Evolutionary conservation across 176 grass and related monocot species (phyloP), one percentile per base, ranked within the genome.

Genomic region (Carex scoparia): DNA sequence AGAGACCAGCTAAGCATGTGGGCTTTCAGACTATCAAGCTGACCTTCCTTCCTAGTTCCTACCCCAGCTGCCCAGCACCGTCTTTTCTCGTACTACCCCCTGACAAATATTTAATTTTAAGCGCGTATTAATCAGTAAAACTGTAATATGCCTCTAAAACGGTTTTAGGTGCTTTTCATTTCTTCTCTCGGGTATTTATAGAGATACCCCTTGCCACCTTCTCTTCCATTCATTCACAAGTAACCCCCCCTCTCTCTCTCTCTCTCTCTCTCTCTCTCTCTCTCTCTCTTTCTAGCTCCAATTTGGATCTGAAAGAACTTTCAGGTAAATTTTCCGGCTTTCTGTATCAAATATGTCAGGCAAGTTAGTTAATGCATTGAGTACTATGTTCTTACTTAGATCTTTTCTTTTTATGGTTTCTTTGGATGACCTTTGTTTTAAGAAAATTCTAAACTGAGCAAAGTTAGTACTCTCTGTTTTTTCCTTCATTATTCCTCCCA

Each of bases 181-280:
- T 49, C 32, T 83, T 68, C 31, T 83, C 81, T 69, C 10, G 81
- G 42, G 63, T 83, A 83, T 83, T 83, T 83, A 83, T 83, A 83
- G 42, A 23, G 7, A 61, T 14, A 58, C 81, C 81, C 64, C 62
- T 83, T 61, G 63, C 63, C 81, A 83, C 81, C 81, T 83, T 83
- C 62, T 83, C 81, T 83, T 83, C 64, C 80, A 81, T 81, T 65
- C 80, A 81, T 81, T 65, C 79, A 38, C 61, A 61, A 67, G 48
- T 54, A 66, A 63, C 27, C 44, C 23, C 74, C 38, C 13, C 18
- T 61, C 33, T 35, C 33, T 35, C 33, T 35, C 33, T 33, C 32
- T 33, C 32, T 33, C 32, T 33, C 32, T 33, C 32, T 33, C 32
- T 33, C 32, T 33, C 33, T 35, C 0, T 35, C 33, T 35, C 33